Evolutionary conservation across 2,329 filamentous ascomycete genomes (phyloP).

Genomic region (Ophiocordyceps robertsii): DNA sequence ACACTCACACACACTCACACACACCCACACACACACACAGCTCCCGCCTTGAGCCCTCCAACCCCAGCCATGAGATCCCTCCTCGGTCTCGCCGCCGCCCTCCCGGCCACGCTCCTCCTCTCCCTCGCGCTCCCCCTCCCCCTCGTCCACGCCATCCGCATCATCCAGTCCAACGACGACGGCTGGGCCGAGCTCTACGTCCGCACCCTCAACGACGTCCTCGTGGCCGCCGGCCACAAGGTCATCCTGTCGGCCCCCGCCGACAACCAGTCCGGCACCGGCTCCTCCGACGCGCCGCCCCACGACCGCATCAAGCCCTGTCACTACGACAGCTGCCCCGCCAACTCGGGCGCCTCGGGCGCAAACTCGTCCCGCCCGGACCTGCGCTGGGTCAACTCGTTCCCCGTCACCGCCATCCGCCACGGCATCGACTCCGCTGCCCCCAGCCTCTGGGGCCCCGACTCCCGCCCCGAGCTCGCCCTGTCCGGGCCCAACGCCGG

Average conservation of each 20-base stretch:
- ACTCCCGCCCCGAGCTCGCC: constrained; percentile 14
- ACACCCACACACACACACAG: too few relatives aligned
- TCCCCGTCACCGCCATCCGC: constrained; percentile 49
- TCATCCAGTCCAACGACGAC: constrained; percentile 57
- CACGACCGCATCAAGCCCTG: constrained; percentile 35
- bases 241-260: constrained; percentile 54
- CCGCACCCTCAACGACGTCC: constrained; percentile 41
- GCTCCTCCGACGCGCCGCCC: constrained; percentile 35
- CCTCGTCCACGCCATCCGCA: constrained; percentile 24
- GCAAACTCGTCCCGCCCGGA: constrained; percentile 40
- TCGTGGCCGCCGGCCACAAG: constrained; percentile 42
- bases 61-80: background rate
- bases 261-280: constrained; percentile 49
- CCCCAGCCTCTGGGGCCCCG: constrained; percentile 33
- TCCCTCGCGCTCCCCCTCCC: background rate
- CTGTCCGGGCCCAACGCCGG: constrained; percentile 38
- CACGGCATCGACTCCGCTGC: constrained; percentile 46
- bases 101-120: background rate
- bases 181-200: constrained; percentile 61
- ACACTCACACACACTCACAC: too few relatives aligned
- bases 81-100: background rate
- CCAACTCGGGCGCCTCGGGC: constrained; percentile 40
- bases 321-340: constrained; percentile 47
- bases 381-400: constrained; percentile 62
- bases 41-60: too few relatives aligned